Evolutionary conservation across 306 rosid genomes (phyloP).

Genomic region (Fragaria iinumae): DNA sequence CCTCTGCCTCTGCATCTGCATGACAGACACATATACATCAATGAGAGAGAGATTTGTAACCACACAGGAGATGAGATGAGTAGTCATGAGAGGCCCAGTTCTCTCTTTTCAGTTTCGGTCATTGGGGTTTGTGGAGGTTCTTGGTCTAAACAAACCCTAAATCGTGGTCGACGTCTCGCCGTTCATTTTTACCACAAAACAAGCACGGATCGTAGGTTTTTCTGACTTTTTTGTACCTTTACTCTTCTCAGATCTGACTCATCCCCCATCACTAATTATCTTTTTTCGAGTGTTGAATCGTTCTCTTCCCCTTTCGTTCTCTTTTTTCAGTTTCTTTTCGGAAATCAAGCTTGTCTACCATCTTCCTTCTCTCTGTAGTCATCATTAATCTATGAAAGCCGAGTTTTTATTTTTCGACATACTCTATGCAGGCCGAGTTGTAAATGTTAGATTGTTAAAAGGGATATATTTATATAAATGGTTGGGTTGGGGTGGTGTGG

Average conservation of each 20-base stretch:
- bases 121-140: not conserved
- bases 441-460: not conserved
- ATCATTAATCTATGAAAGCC: not conserved
- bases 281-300: not conserved
- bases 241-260: constrained; percentile 52
- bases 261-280: not conserved
- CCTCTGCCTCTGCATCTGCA: constrained; percentile 25
- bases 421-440: not conserved
- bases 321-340: not conserved
- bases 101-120: not conserved
- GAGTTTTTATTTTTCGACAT: not conserved
- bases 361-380: not conserved
- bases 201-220: constrained; percentile 25
- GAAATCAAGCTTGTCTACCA: constrained; percentile 14
- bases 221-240: not conserved
- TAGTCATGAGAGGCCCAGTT: not conserved
- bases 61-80: not conserved
- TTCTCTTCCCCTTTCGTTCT: not conserved
- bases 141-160: constrained; percentile 44
- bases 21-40: constrained; percentile 6
- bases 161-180: constrained; percentile 15
- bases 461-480: not conserved
- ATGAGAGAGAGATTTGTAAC: not conserved
- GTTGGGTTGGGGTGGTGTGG: constrained; percentile 24
- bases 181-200: not conserved